phyloP scores from a whole-genome alignment of 768 basidiomycete genomes.

The Lyophyllum shimeji region DNA sequence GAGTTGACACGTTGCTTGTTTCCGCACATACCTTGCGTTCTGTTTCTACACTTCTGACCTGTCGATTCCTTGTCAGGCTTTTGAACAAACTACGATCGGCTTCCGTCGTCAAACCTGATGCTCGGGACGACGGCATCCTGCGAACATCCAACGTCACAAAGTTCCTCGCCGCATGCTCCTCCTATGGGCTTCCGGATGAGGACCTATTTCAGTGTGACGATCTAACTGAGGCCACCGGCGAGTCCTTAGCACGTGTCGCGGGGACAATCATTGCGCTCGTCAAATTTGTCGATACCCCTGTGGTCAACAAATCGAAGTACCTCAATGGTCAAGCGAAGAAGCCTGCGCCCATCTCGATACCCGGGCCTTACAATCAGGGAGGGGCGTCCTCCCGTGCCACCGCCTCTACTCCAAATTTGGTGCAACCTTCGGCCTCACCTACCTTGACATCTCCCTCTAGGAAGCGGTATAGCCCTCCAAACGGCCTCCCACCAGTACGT shows the following conservation, averaged over 20 bases:
- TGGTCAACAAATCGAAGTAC: conserved; percentile 44
- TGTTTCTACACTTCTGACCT: conserved; percentile 1
- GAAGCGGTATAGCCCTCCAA: conserved; percentile 53
- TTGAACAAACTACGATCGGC: conserved; percentile 75
- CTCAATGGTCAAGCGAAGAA: conserved; percentile 40
- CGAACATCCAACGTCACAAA: conserved; percentile 72
- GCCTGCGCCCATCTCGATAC: conserved; percentile 17
- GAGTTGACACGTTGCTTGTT: conserved; percentile 34
- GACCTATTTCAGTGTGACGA: conserved; percentile 72
- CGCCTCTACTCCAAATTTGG: conserved; percentile 64
- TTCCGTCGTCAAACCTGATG: conserved; percentile 59
- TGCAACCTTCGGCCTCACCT: conserved; percentile 36
- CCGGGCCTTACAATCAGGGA: conserved; percentile 35
- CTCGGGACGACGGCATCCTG: conserved; percentile 64
- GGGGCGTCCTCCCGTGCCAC: conserved; percentile 42
- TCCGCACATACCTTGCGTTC: conserved; percentile 17
- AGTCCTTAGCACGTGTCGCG: conserved; percentile 71
- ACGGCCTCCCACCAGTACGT: conserved; percentile 48
- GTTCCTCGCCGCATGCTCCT: conserved; percentile 75
- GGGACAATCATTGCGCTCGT: conserved; percentile 70
- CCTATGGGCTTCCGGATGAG: conserved; percentile 59
- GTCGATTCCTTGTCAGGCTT: conserved; percentile 45
- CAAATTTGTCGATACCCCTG: conserved; percentile 56
- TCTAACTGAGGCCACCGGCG: conserved; percentile 57
- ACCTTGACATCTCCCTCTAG: conserved; percentile 34